These are phyloP conservation scores for Cladosporium sp. DNA, from an alignment of 2,329 filamentous ascomycete genomes.

Conservation along the genomic window DNA sequence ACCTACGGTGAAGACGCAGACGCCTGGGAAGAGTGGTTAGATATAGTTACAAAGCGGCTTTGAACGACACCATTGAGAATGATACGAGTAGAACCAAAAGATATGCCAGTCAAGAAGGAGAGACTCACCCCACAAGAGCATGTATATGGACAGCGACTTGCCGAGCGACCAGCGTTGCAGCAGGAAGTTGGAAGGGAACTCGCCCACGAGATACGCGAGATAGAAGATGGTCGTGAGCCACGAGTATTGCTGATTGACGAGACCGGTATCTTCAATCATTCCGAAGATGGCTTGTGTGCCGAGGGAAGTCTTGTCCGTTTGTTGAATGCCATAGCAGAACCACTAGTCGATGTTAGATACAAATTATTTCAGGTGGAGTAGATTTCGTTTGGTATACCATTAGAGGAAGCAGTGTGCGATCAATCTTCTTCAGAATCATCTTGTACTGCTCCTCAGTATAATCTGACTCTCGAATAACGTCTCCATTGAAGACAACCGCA, in stretches of 20 bases:
- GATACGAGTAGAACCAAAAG: no score
- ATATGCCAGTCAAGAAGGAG: not conserved
- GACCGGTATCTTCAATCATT: conserved; percentile 42
- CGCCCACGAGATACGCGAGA: conserved; percentile 37
- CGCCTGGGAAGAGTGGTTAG: conserved; percentile 11
- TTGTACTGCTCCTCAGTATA: conserved; percentile 29
- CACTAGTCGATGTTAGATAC: conserved; percentile 23
- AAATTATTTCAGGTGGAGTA: not conserved
- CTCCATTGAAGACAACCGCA: conserved; percentile 13
- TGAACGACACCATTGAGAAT: no score
- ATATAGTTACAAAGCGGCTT: no score
- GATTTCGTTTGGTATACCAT: conserved; percentile 34
- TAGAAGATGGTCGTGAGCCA: conserved; percentile 43
- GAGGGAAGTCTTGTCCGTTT: conserved; percentile 43
- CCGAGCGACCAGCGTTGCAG: conserved; percentile 34
- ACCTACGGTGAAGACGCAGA: conserved; percentile 27
- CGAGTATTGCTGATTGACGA: conserved; percentile 36
- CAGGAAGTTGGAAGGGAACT: conserved; percentile 34
- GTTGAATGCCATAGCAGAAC: conserved; percentile 48
- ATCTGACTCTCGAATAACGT: conserved; percentile 19
- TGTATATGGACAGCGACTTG: conserved; percentile 33
- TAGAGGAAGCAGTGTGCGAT: conserved; percentile 44
- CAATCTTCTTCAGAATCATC: conserved; percentile 35
- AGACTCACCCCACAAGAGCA: conserved; percentile 29
- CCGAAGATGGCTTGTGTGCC: conserved; percentile 45